These are phyloP conservation scores for Purshia tridentata DNA, from an alignment of 306 rosid species.

Conservation along the genomic window DNA sequence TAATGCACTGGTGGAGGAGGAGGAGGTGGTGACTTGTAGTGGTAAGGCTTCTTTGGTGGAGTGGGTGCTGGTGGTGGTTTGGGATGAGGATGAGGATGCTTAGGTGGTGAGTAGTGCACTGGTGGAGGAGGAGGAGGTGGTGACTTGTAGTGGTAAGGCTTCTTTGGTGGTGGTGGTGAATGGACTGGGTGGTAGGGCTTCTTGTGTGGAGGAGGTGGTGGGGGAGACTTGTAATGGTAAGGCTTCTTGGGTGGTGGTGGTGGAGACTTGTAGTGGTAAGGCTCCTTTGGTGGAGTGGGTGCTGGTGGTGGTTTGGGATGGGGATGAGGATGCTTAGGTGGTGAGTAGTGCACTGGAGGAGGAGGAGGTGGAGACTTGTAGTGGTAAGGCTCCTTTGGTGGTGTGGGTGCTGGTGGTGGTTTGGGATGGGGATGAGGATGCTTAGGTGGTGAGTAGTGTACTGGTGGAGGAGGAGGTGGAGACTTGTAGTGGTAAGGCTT, in stretches of 20 bases:
- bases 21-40: no score
- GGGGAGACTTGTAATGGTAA: slow-evolving; percentile 26
- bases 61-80: no score
- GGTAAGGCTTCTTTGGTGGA: no score
- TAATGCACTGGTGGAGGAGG: no score
- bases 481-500: not conserved
- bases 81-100: no score
- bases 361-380: slow-evolving; percentile 28
- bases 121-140: slow-evolving; percentile 26
- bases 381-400: slow-evolving; percentile 7
- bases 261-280: slow-evolving; percentile 12
- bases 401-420: slow-evolving; percentile 32
- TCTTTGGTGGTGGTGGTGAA: slow-evolving; percentile 12
- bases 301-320: slow-evolving; percentile 26
- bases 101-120: no score
- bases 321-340: no score
- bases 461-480: no score
- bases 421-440: no score
- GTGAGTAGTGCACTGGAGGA: no score
- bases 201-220: slow-evolving; percentile 37
- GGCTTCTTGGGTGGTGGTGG: slow-evolving; percentile 17
- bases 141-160: slow-evolving; percentile 4
- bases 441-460: no score
- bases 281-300: slow-evolving; percentile 18
- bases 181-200: slow-evolving; percentile 13